Percentiles rank a stretch among this genome's conserved stretches.
Conservation (phyloP, 306 rosid species). For the Comarum palustre region DNA sequence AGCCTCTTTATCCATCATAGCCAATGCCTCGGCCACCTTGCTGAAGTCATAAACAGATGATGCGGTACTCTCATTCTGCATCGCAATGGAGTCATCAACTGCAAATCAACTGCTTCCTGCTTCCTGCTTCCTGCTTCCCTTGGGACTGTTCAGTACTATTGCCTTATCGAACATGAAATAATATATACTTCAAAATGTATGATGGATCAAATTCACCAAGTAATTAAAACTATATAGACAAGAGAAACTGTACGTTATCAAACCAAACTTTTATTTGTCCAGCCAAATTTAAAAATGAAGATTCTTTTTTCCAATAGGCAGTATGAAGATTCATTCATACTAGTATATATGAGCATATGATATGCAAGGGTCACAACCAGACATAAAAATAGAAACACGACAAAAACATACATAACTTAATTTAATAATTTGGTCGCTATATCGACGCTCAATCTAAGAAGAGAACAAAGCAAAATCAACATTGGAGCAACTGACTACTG, state of each 20-base stretch:
- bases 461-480: background rate
- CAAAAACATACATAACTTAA: background rate
- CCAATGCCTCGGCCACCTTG: slow-evolving; percentile 13
- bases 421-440: slow-evolving; percentile 4
- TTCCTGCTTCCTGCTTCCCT: no score
- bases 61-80: background rate
- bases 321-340: no score
- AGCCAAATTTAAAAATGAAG: background rate
- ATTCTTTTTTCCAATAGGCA: background rate
- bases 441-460: background rate
- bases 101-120: no score
- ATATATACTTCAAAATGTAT: background rate
- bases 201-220: background rate
- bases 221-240: background rate
- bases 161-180: no score
- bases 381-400: background rate
- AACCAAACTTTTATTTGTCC: background rate
- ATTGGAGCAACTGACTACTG: background rate
- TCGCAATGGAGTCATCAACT: background rate
- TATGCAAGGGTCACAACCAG: background rate
- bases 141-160: background rate
- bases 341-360: background rate
- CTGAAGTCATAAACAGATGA: background rate
- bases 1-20: background rate
- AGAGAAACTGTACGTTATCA: background rate